A percentile compares a stretch with the other conserved stretches of the same genome.
These are phyloP conservation scores for Trichoderma cornu-damae DNA, from an alignment of 2,329 filamentous ascomycete genomes.

Conservation along the genomic window DNA sequence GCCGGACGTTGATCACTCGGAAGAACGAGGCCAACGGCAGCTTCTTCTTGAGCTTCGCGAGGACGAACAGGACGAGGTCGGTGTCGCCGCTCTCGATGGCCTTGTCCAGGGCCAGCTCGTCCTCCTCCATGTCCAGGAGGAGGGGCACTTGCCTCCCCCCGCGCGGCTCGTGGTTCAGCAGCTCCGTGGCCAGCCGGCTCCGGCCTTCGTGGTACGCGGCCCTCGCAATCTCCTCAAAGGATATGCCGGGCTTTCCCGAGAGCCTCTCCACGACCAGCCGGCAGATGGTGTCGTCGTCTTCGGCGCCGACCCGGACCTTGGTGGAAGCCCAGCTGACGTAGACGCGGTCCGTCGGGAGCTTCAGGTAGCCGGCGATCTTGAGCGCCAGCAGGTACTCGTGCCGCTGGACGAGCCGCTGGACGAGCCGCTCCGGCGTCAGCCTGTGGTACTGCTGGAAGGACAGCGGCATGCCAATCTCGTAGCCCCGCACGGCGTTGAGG, in stretches of 20 bases:
- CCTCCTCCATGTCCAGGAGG: slow-evolving; percentile 90
- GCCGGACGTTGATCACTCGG: slow-evolving; percentile 78
- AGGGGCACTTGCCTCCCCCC: slow-evolving; percentile 95
- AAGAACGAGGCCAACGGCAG: slow-evolving; percentile 89
- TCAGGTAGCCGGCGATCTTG: slow-evolving; percentile 80
- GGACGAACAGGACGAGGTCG: slow-evolving; percentile 83
- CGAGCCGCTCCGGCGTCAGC: slow-evolving; percentile 82
- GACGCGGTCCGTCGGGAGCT: slow-evolving; percentile 79
- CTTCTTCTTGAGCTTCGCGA: slow-evolving; percentile 84
- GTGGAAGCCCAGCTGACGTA: slow-evolving; percentile 96
- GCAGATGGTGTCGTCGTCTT: slow-evolving; percentile 85
- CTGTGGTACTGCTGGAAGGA: slow-evolving; percentile 93
- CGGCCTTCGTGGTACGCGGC: slow-evolving; percentile 93
- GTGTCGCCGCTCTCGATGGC: slow-evolving; percentile 94
- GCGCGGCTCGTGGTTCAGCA: slow-evolving; percentile 89
- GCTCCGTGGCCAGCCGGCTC: slow-evolving; percentile 77
- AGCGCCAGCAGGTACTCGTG: slow-evolving; percentile 89
- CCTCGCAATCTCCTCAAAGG: slow-evolving; percentile 88
- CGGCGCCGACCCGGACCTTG: slow-evolving; percentile 79
- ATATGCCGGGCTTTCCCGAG: slow-evolving; percentile 83
- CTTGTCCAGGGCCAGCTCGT: slow-evolving; percentile 91
- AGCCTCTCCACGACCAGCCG: slow-evolving; percentile 80
- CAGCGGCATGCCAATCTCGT: slow-evolving; percentile 81
- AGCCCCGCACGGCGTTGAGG: slow-evolving; percentile 86
- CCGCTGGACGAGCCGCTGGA: slow-evolving; percentile 78